Evolutionary conservation across 352 stramenopile genomes (phyloP), one percentile per base, ranked within the genome.

Genomic region (Phytopythium cucurbitacearum): DNA sequence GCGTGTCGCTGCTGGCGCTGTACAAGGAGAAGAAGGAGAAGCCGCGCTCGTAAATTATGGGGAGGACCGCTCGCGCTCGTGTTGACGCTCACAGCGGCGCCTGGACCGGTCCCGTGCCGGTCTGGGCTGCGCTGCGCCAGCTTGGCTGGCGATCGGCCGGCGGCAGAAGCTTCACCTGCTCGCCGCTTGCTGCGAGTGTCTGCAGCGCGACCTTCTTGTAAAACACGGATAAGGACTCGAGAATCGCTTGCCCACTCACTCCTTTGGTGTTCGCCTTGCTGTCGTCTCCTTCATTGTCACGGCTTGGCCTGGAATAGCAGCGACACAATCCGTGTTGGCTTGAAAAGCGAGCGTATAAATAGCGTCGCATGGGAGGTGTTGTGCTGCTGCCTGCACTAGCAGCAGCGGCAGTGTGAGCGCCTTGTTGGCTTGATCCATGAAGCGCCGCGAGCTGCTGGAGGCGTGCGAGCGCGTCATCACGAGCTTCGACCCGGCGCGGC

Each of bases 1-100:
- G 97, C 80, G 96, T 99, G 57, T 98, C 89, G 54, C 92, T 99
- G 60, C 96, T 99, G 65, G 97, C 97, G 67, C 92, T 99, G 63
- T 99, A 99, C 94, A 99, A 99, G 93, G 88, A 99, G 78, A 99
- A 99, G 96, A 99, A 99, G 95, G 98, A 99, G 78, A 99, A 99
- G 91, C 97, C 97, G 64, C 93, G 97, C 91, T 98, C 91, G 65
- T 98, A 98, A 91, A 89, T 77, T 68, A 69, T 72, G 58, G 35
- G 50, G 39, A 48, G 37, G 39, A n/a, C 32, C 36, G 21, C 21
- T 28, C 21, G 21, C 21, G 21, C 21, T 28, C 21, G 21, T 28
- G 21, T 28, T 28, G 21, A 28, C 21, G 21, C 21, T 28, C 21
- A 2, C 21, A 28, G 21, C 21, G 21, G 21, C 21, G 21, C 21